Evolutionary conservation across 495 filamentous ascomycete genomes (phyloP).

Genomic region (Penicillium longicatenatum): DNA sequence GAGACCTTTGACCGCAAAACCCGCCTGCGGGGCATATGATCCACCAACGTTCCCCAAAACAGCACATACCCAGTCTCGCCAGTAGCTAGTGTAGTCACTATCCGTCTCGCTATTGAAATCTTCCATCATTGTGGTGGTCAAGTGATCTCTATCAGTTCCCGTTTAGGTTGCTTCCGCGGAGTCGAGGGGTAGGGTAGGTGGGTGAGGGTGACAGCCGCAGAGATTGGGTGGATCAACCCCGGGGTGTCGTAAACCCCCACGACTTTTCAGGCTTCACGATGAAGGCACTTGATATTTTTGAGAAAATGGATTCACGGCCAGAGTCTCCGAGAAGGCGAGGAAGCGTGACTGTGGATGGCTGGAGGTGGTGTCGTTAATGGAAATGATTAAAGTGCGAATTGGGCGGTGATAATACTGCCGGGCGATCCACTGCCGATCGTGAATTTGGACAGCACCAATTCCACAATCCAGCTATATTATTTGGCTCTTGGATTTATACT

Average conservation of each 20-base stretch:
- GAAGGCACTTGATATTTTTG: neutral
- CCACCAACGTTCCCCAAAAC: neutral
- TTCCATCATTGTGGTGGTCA: conserved; percentile 64
- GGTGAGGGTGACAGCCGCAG: conserved; percentile 27
- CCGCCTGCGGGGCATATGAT: conserved; percentile 12
- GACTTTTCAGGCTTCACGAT: conserved; percentile 1
- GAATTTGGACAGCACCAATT: neutral
- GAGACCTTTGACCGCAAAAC: neutral
- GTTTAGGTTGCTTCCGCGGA: conserved; percentile 12
- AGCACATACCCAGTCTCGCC: conserved; percentile 93
- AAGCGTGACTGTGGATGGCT: neutral
- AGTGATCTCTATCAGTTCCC: neutral
- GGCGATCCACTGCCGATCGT: conserved; percentile 2
- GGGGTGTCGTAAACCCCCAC: conserved; percentile 8
- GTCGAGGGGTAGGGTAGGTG: conserved; percentile 10
- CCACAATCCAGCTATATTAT: neutral
- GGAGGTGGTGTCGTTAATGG: conserved; percentile 3
- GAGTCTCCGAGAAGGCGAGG: neutral
- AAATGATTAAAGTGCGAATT: conserved; percentile 9
- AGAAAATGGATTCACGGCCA: neutral
- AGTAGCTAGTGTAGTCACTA: conserved; percentile 98
- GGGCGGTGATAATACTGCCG: conserved; percentile 12
- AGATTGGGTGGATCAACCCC: conserved; percentile 37
- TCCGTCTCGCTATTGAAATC: conserved; percentile 97
- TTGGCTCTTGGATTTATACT: neutral